Evolutionary conservation across 805 yeast species (phyloP).

Genomic region (Monosporozyma servazzii): DNA sequence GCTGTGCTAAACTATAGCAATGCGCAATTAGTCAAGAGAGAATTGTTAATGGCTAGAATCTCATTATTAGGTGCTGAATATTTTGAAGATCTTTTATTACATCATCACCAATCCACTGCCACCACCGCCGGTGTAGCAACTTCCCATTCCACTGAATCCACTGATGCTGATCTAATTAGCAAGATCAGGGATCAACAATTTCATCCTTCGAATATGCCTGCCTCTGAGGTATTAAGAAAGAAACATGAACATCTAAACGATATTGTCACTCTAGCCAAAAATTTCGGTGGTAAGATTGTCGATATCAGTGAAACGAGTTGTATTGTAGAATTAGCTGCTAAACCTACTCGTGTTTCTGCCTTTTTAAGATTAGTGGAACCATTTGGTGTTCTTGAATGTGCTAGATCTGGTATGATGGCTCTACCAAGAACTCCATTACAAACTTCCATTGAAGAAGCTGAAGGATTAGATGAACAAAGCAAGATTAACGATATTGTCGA

Average conservation of each 20-base stretch:
- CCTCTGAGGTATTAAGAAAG: slow-evolving; percentile 88
- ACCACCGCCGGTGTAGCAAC: slow-evolving; percentile 26
- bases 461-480: slow-evolving; percentile 44
- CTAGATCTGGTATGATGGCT: slow-evolving; percentile 98
- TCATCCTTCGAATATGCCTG: slow-evolving; percentile 85
- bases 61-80: slow-evolving; percentile 96
- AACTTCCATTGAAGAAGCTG: slow-evolving; percentile 40
- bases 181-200: slow-evolving; percentile 36
- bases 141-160: slow-evolving; percentile 21
- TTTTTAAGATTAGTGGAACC: slow-evolving; percentile 87
- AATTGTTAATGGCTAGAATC: slow-evolving; percentile 81
- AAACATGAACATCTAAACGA: slow-evolving; percentile 84
- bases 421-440: slow-evolving; percentile 90
- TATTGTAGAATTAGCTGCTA: slow-evolving; percentile 87
- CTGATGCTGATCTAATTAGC: slow-evolving; percentile 11
- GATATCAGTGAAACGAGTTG: slow-evolving; percentile 91
- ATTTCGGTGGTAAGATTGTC: slow-evolving; percentile 88
- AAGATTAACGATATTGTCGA: slow-evolving; percentile 60
- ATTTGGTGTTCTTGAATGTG: slow-evolving; percentile 91
- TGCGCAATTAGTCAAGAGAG: slow-evolving; percentile 84
- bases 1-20: slow-evolving; percentile 93
- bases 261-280: slow-evolving; percentile 66
- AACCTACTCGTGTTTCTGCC: slow-evolving; percentile 81
- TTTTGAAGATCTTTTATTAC: slow-evolving; percentile 86
- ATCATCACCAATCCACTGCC: slow-evolving; percentile 40